These are phyloP conservation scores for Apiospora aurea DNA, from an alignment of 2,329 filamentous ascomycete genomes.

Conservation along the genomic window DNA sequence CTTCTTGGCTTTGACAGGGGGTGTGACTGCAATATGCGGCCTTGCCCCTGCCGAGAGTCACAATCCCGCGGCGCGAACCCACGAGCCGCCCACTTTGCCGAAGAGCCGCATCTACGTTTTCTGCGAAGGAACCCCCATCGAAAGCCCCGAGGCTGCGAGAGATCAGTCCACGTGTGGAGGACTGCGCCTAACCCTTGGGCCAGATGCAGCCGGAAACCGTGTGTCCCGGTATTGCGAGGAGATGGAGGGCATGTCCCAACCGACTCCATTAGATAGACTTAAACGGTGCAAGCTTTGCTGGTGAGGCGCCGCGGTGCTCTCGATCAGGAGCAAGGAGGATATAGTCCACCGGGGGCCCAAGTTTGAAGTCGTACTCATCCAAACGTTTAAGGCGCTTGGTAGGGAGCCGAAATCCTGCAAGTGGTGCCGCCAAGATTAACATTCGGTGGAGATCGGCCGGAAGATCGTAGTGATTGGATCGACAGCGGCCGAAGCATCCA, in stretches of 20 bases:
- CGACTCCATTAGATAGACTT: slow-evolving; percentile 18
- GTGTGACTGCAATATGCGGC: neutral
- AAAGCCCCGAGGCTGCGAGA: neutral
- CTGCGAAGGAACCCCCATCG: neutral
- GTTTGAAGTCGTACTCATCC: slow-evolving; percentile 27
- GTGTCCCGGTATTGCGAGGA: neutral
- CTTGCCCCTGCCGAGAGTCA: slow-evolving; percentile 13
- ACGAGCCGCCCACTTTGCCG: neutral
- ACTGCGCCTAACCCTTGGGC: neutral
- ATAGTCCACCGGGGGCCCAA: neutral
- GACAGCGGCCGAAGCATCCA: slow-evolving; percentile 14
- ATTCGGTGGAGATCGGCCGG: slow-evolving; percentile 24
- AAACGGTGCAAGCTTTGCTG: slow-evolving; percentile 16
- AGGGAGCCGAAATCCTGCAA: slow-evolving; percentile 23
- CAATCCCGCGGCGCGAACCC: neutral
- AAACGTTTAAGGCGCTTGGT: slow-evolving; percentile 25
- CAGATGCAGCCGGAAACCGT: neutral
- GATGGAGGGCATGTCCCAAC: neutral
- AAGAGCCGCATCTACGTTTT: slow-evolving; percentile 22
- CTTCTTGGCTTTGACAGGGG: slow-evolving; percentile 10
- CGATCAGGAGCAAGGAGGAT: slow-evolving; percentile 1
- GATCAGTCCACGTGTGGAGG: slow-evolving; percentile 3
- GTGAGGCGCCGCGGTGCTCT: neutral
- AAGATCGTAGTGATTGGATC: slow-evolving; percentile 29
- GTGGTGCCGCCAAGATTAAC: slow-evolving; percentile 19